These are phyloP conservation scores for Grigorovia transvaalensis DNA, from an alignment of 805 yeast species.

Conservation along the genomic window DNA sequence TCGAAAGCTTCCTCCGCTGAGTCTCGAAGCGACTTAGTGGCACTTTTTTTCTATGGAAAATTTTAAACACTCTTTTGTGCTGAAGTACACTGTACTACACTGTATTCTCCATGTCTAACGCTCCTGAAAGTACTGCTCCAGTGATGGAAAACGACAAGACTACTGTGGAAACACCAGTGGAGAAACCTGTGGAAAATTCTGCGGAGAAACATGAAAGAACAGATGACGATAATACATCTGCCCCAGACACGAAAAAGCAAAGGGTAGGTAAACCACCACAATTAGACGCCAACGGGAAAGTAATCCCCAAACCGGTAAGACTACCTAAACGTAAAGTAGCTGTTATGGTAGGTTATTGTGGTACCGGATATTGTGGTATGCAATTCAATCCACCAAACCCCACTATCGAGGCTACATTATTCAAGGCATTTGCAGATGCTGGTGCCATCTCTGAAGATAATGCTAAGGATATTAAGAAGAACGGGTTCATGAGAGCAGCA, in stretches of 20 bases:
- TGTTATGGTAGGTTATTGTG: conserved; percentile 85
- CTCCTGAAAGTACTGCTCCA: conserved; percentile 8
- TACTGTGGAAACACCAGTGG: no score
- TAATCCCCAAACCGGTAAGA: conserved; percentile 46
- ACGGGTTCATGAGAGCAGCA: conserved; percentile 79
- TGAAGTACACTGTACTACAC: no score
- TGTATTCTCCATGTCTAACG: no score
- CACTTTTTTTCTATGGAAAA: no score
- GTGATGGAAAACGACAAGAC: conserved; percentile 3
- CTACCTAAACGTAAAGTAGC: conserved; percentile 87
- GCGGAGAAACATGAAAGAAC: background rate
- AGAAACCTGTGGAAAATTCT: background rate
- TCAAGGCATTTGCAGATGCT: conserved; percentile 70
- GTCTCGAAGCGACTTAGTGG: no score
- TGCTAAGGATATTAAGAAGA: conserved; percentile 78
- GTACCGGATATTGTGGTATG: conserved; percentile 95
- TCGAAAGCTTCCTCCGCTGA: no score
- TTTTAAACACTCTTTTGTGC: no score
- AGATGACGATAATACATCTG: conserved; percentile 3
- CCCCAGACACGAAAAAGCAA: conserved; percentile 17
- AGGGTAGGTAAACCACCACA: conserved; percentile 12
- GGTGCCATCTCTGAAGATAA: conserved; percentile 85
- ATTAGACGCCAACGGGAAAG: conserved; percentile 52
- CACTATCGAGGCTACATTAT: conserved; percentile 86
- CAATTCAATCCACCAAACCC: conserved; percentile 80